Base-by-base conservation (phyloP, 2,329 filamentous ascomycete genomes). In the Teratosphaeria pseudoeucalypti region DNA sequence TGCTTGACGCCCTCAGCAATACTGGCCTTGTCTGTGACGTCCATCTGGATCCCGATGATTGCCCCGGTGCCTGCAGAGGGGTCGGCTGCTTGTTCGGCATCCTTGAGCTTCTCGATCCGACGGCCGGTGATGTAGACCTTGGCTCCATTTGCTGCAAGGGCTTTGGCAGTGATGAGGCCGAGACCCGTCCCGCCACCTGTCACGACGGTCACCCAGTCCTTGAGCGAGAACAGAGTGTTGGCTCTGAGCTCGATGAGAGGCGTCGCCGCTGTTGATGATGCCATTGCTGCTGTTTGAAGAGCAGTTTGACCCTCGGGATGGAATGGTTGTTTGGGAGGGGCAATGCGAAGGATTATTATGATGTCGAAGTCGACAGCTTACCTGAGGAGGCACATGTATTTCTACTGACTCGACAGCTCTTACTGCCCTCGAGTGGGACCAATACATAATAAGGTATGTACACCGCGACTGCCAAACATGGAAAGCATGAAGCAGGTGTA, bases 11-110 rank as follows among this genome's bases (percentile, higher is more conserved):
- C 65, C 16, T 61, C 62, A 34, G 59, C 52, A 56, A 71, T 68
- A 61, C 65, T 67, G 34, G 65, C 58, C 58, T 71, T 70, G 62
- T 70, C 67, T 11, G 66, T 70, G 57, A 70, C 68, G 61, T 71
- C 68, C 68, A 70, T 70, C 26, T 67, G 67, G 12, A 71, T 49
- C 12, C 60, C 68, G 32, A 67, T 64, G 58, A 71, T 70, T 58
- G 85, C 85, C 68, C 89, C 89, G 6, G 53, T 54, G 14, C 81
- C 78, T 60, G 80, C 79, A 62, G 80, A 83, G 81, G 89, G 91
- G 59, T 80, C 71, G 14, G 61, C 71, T 54, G 53, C 27, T 54
- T 64, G 66, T 55, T 74, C 69, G 19, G 72, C 74, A 32, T 66
- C 75, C 57, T 78, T 72, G 39, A 81, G 72, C 54, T 76, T 74